These are phyloP conservation scores for Neoarthrinium moseri DNA, from an alignment of 2,329 filamentous ascomycete species.

Conservation along the genomic window DNA sequence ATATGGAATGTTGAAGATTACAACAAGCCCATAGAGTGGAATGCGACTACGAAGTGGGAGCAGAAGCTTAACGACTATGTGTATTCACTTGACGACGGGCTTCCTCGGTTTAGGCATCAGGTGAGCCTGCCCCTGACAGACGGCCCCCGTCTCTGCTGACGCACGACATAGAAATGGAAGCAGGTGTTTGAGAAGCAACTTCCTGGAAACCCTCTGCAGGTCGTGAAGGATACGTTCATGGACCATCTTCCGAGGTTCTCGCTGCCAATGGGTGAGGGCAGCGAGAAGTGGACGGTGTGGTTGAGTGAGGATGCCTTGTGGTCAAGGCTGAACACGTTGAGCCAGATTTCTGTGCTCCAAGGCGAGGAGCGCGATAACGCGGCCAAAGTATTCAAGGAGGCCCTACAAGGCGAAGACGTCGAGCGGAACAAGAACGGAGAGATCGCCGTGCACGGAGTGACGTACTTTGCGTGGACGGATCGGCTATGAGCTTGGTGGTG, in stretches of 20 bases:
- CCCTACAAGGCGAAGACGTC: conserved; percentile 50
- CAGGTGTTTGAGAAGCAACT: conserved; percentile 62
- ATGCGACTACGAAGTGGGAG: conserved; percentile 60
- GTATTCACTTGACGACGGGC: conserved; percentile 52
- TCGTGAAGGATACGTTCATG: conserved; percentile 40
- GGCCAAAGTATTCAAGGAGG: conserved; percentile 50
- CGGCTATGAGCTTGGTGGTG: conserved; percentile 12
- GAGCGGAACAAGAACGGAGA: conserved; percentile 61
- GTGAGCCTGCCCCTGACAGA: conserved; percentile 15
- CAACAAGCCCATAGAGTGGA: conserved; percentile 60
- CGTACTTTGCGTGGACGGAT: conserved; percentile 62
- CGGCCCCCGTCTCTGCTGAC: neutral
- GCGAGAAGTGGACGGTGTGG: conserved; percentile 56
- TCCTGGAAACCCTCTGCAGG: conserved; percentile 49
- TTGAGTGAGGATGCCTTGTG: conserved; percentile 60
- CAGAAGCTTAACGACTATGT: conserved; percentile 59
- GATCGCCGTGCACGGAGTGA: conserved; percentile 63
- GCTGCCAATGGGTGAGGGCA: conserved; percentile 58
- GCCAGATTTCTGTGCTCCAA: conserved; percentile 62
- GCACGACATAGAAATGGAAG: conserved; percentile 51
- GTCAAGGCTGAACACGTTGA: conserved; percentile 64
- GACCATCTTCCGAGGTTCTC: conserved; percentile 50
- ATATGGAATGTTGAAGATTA: conserved; percentile 78
- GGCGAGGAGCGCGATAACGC: conserved; percentile 48
- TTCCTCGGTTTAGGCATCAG: conserved; percentile 63